Evolutionary conservation across 371 early-diverging fungal species (phyloP), one percentile per base, ranked within the genome.

Genomic region (Lichtheimia ramosa): DNA sequence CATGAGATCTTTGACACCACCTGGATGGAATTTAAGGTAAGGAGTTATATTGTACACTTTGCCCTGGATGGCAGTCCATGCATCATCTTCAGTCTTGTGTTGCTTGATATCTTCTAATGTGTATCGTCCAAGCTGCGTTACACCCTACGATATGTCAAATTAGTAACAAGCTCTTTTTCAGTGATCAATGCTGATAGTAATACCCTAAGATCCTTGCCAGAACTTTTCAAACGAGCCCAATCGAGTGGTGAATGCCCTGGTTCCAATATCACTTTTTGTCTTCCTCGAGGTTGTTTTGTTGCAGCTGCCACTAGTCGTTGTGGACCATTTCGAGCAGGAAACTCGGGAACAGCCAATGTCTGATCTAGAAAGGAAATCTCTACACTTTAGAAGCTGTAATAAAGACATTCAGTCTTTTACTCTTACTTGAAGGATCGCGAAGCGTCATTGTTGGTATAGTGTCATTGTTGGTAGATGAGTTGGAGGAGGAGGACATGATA

Each of bases 11-110:
- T 85, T 86, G 39, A 79, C 85, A 21, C 84, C 83, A 27, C 99
- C 99, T 15, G 99, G 99, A 73, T 99, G 99, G 67, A 91, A 95
- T 50, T 92, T 85, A n/a, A 98, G 25, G 69, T 98, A 99, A 3
- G 89, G 81, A 18, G 99, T 96, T 23, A 95, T 85, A 66, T 99
- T 96, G 75, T 96, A 99, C 1, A 99, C 94, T 63, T 92, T 92
- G 34, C 96, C 96, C 20, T 87, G 82, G 48, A 98, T 77, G 15
- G 93, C 92, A 61, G 96, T 94, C 99, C 99, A 99, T 55, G 90
- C 86, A 74, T 98, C 97, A 23, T 89, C 87, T 54, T 70, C 64
- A 42, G 83, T 82, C 46, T 83, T 89, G 74, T 99, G 98, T 50
- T 79, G 62, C 24, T 84, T 81, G 20, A 99, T 60, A 40, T 98